Evolutionary conservation across 441 rosid genomes (phyloP).

Genomic region (Manihot esculenta): DNA sequence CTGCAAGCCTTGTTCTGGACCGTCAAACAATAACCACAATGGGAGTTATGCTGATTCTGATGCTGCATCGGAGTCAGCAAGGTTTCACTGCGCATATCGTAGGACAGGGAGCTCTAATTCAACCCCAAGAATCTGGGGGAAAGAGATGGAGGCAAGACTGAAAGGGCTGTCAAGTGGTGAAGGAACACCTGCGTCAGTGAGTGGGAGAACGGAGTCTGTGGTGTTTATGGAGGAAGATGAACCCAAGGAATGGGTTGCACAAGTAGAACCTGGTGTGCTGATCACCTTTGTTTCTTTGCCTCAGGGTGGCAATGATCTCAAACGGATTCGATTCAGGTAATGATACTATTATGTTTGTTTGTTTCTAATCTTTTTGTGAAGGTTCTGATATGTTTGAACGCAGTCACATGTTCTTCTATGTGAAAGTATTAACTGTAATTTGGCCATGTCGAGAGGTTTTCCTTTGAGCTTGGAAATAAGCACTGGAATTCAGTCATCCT

Average conservation of each 20-base stretch:
- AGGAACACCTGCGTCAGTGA: conserved; percentile 73
- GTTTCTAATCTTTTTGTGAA: conserved; percentile 22
- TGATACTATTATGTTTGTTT: conserved; percentile 18
- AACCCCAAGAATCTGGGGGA: conserved; percentile 61
- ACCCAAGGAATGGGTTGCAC: conserved; percentile 95
- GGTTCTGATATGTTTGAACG: conserved; percentile 18
- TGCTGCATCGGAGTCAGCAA: conserved; percentile 56
- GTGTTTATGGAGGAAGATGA: conserved; percentile 79
- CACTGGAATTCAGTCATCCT: conserved; percentile 11
- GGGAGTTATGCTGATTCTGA: conserved; percentile 58
- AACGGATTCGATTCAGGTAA: conserved; percentile 89
- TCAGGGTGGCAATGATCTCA: conserved; percentile 83
- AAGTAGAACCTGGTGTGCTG: conserved; percentile 93
- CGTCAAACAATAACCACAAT: conserved; percentile 50
- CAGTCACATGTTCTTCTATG: conserved; percentile 15
- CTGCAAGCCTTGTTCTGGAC: conserved; percentile 82
- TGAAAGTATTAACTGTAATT: conserved; percentile 17
- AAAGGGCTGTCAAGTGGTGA: conserved; percentile 85
- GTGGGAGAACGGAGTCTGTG: conserved; percentile 72
- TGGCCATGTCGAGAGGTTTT: conserved; percentile 12
- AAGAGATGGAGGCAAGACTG: conserved; percentile 71
- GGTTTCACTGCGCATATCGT: conserved; percentile 64
- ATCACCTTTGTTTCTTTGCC: conserved; percentile 81
- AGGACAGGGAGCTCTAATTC: conserved; percentile 63
- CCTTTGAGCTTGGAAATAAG: no score